Base-by-base conservation (phyloP, 768 basidiomycete species). In the Nidularia pulvinata region DNA sequence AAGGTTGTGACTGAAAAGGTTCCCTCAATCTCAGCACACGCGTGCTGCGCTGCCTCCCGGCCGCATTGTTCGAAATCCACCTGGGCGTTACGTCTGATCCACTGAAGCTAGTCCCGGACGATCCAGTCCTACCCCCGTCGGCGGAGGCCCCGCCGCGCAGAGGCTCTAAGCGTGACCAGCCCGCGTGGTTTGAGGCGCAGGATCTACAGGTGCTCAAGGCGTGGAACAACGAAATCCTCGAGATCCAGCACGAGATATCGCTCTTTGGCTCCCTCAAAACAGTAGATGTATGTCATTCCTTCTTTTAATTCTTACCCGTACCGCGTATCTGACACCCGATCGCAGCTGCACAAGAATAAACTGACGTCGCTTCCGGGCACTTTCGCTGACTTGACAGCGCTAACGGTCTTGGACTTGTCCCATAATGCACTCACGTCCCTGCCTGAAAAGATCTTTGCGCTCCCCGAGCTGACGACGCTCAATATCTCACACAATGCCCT, bases 231-330 rank as follows among this genome's bases (percentile, higher is more conserved):
- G 85, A 88, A 16, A 92, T 94, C 42, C 57, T 79, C 14, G 88
- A 90, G 61, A 77, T 94, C 32, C 91, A 93, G 58, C 85, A 84
- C 22, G 92, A 94, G 65, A 86, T 94, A 11, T 88, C 88, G 0
- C 75, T 93, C 45, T 94, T 94, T 63, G 91, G 91, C 2, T 90
- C 89, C 3, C 73, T 94, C 50, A 93, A 92, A 68, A 81, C 76
- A 1, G 60, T 94, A 37, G 92, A 94, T 67, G 91, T 91, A 70
- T 53, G 91, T 73, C 13, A 33, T 33, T 7, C 37, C 7, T 39
- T 39, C 7, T 7, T 39, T 10, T 46, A 7, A 42, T 25, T 46
- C 43, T 22, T 3, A 35, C 42, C 42, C 33, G 22, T 34, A 45
- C 34, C 58, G 36, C 33, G 46, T 56, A 11, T 48, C 48, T 50